Conservation (phyloP, 495 filamentous ascomycete species). For the Neurospora hispaniola region DNA sequence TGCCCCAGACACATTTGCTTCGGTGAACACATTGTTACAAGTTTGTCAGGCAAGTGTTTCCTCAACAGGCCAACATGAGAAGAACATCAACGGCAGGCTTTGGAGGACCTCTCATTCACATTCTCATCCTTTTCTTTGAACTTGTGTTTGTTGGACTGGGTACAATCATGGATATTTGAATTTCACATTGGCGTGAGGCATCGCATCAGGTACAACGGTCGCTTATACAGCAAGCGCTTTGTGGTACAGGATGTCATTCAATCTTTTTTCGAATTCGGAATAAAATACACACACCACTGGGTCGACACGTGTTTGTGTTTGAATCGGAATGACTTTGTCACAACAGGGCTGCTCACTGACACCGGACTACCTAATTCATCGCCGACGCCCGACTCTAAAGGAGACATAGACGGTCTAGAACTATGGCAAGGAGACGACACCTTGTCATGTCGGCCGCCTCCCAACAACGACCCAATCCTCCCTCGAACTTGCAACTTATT, state of each 20-base stretch:
- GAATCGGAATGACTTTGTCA: not conserved
- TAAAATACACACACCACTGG: not conserved
- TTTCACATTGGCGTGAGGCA: not conserved
- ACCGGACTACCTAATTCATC: not conserved
- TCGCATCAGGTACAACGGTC: not conserved
- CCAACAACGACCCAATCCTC: not conserved
- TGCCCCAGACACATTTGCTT: not conserved
- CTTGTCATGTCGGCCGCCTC: not conserved
- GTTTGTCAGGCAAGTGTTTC: not conserved
- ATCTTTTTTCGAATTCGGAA: not conserved
- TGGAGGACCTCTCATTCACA: not conserved
- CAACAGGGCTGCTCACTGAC: not conserved
- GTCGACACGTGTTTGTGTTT: not conserved
- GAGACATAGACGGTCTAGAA: not conserved
- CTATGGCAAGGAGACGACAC: not conserved
- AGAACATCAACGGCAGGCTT: not conserved
- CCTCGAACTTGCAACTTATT: not conserved
- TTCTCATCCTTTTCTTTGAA: not conserved
- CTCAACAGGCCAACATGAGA: not conserved
- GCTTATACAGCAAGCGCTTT: not conserved
- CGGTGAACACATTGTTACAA: not conserved
- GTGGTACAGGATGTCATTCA: not conserved
- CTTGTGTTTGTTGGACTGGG: not conserved
- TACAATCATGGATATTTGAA: not conserved
- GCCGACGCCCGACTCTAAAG: not conserved